Base-by-base conservation (phyloP, 768 basidiomycete species). In the Cantharellus cinnabarinus region DNA sequence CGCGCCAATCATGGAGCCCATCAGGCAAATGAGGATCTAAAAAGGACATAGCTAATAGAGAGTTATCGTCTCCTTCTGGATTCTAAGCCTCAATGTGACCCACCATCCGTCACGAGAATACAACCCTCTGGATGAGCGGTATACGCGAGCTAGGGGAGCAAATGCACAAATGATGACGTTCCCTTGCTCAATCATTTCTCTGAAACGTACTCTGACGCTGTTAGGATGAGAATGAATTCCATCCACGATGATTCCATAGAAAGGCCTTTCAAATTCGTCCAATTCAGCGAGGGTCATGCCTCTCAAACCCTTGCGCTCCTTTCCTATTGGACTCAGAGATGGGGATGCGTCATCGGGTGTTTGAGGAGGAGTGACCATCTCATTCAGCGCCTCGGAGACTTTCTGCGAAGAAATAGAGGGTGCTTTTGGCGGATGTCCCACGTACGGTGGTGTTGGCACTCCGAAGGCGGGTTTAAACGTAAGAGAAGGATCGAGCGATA, bases 221-320 rank as follows among this genome's bases (percentile, higher is more conserved):
- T 89, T 87, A 14, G 90, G 89, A 68, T 93, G 89, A 7, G 81
- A 85, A 67, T 94, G 90, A 58, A 90, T 79, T 0, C 89, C 90
- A 67, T 94, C 90, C 4, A 89, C 89, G 62, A 93, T 94, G 58
- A 93, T 72, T 58, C 83, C 88, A 65, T 87, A 94, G 69, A 80
- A 93, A 10, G 90, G 90, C 62, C 87, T 72, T 64, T 75, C 74
- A 70, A 80, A 79, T 38, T 41, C 34, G 4, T 60, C 58, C n/a
- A 38, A 39, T 37, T 54, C 52, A 37, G 35, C 52, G 7, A 10
- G 7, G 10, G 35, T 10, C 52, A 54, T 53, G 37, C 50, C 29
- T 69, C 1, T 54, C 66, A 42, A 66, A 55, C 63, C 75, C 74
- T 48, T 76, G 74, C 48, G 50, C 14, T 10, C 29, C 40, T 29